A percentile compares a stretch with the other conserved stretches of the same genome.
These are phyloP conservation scores for Halteria grandinella DNA, from an alignment of 73 alveolate species.

Conservation along the genomic window DNA sequence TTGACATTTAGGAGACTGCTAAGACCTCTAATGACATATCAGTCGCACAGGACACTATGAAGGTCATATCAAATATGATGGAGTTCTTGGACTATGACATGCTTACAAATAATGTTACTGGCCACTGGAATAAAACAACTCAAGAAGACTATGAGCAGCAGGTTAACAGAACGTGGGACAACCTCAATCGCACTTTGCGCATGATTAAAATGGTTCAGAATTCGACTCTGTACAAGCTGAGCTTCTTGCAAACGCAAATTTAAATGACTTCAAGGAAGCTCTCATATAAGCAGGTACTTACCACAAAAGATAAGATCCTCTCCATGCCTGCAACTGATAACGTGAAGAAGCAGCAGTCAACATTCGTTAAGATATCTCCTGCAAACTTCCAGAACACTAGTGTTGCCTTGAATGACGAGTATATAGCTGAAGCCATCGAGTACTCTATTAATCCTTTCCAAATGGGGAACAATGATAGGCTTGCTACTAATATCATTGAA, in stretches of 20 bases:
- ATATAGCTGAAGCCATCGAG: conserved; percentile 10
- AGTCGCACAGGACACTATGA: no score
- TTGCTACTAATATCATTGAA: neutral
- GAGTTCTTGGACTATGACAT: conserved; percentile 30
- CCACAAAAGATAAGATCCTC: conserved; percentile 5
- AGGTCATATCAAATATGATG: conserved; percentile 1
- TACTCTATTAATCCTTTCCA: conserved; percentile 34
- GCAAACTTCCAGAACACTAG: neutral
- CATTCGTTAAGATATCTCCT: neutral
- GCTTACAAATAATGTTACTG: neutral
- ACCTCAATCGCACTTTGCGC: no score
- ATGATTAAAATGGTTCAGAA: neutral
- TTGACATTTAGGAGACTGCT: no score
- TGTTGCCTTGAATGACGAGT: neutral
- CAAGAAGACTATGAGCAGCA: no score
- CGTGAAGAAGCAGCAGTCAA: neutral
- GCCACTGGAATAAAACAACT: neutral
- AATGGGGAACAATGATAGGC: neutral
- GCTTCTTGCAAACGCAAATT: neutral
- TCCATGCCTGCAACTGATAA: conserved; percentile 7
- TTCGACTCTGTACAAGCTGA: neutral
- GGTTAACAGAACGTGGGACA: no score
- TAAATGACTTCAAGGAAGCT: conserved; percentile 33
- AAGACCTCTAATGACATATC: no score
- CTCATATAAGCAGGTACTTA: neutral